Evolutionary conservation across 257 asterid genomes (phyloP), one percentile per base, ranked within the genome.

Genomic region (Plantago ovata): DNA sequence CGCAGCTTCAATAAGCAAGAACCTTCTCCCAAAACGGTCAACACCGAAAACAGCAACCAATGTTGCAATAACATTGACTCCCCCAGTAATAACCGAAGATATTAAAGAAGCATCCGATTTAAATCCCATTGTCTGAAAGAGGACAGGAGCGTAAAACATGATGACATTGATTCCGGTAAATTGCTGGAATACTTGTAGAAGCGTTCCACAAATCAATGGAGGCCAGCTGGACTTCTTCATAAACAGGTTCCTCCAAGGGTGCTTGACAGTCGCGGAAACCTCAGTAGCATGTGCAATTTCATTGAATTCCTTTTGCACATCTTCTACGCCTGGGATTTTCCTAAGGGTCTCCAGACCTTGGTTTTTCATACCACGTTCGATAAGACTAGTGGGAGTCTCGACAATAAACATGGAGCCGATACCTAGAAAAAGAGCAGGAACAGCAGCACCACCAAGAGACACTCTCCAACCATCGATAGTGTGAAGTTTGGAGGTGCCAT

Each of bases 121-220:
- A 66, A 77, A 73, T 16, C 80, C 80, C 51, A 77, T 53, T 0
- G 80, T 74, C 20, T 77, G 83, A 61, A 73, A 73, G 3, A 74
- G 62, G 1, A 77, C 77, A 0, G 83, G 83, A 1, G 83, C 83
- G 9, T 77, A 77, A 68, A 77, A 77, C 83, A 77, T 77, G 19
- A 73, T 70, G 12, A 77, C 83, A 11, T 69, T 77, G 11, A 77
- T 77, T 13, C 83, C 83, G 0, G 79, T 73, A 28, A 69, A 66
- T 65, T 77, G 79, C 62, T 77, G 83, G 59, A 73, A 77, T 3
- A 77, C 43, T 45, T 73, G 83, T 16, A 77, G 13, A 0, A 56
- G 20, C 0, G 70, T 11, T 9, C 64, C 69, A 28, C 69, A 62
- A 2, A 72, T 47, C 8, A 77, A 43, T 0, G 80, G 79, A 1